Base-by-base conservation (phyloP, 306 rosid genomes). In the Ceratonia siliqua region DNA sequence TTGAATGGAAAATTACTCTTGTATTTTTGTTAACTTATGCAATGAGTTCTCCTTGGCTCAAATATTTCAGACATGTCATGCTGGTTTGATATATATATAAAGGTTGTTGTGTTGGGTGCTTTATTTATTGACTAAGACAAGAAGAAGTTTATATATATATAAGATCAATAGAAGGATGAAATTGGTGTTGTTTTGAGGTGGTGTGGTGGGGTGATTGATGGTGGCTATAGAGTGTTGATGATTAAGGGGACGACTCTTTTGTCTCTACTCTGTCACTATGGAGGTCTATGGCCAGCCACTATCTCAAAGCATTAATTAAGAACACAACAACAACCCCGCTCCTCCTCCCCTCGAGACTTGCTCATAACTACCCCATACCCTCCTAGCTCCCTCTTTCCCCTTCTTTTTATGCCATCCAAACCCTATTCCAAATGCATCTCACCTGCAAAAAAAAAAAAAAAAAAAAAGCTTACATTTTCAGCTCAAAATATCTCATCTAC, bases 381-480 rank as follows among this genome's bases (percentile, higher is more conserved):
- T 4, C 32, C 32, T 28, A 28, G n/a, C 17, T 43, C 33, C 52
- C 52, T 58, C 85, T 81, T 85, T 85, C 88, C 54, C 68, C 72
- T 61, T 71, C 82, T 80, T 89, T 82, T 88, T 77, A 82, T 87
- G 86, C 88, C 81, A 89, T 89, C 97, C 89, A 84, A 89, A 82
- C 94, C 78, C n/a, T 2, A 5, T 1, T 1, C 4, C 32, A 52
- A 77, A 59, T 48, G 65, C 62, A 72, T 50, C 43, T 62, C 70
- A 35, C 14, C 36, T 39, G 12, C n/a, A n/a, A n/a, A n/a, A n/a
- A n/a, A n/a, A n/a, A n/a, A n/a, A n/a, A n/a, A n/a, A n/a, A 18
- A 38, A 39, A 76, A 36, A 65, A 75, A 28, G 63, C 56, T 42
- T 63, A 82, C 72, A 62, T 74, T 58, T 71, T 43, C 58, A 43